phyloP scores from a whole-genome alignment of 306 rosid species.

The Begonia peltatifolia region DNA sequence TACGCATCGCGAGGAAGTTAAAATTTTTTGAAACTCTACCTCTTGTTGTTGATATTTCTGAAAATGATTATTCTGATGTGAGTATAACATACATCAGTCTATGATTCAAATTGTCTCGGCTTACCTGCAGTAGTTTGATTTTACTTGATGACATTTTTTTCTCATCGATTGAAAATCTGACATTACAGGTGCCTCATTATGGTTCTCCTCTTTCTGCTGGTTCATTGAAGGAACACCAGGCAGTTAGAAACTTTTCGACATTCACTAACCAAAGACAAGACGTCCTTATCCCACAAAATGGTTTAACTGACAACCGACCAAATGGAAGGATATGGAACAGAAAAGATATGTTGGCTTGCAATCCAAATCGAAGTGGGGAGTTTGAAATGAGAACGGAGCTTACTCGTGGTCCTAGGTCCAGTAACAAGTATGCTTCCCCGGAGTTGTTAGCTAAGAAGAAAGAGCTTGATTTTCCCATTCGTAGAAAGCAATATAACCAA shows the following conservation, averaged over 20 bases:
- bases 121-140: neutral
- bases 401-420: conserved; percentile 61
- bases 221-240: conserved; percentile 26
- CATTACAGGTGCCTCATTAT: conserved; percentile 23
- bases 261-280: conserved; percentile 21
- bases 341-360: conserved; percentile 28
- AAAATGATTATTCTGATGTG: too few species aligned
- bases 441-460: conserved; percentile 27
- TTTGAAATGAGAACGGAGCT: conserved; percentile 32
- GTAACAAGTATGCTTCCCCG: conserved; percentile 16
- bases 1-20: too few species aligned
- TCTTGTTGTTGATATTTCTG: too few species aligned
- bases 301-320: conserved; percentile 14
- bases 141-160: neutral
- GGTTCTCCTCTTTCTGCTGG: conserved; percentile 28
- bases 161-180: conserved; percentile 6
- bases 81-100: too few species aligned
- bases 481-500: conserved; percentile 45
- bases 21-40: too few species aligned
- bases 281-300: conserved; percentile 10
- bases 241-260: conserved; percentile 26
- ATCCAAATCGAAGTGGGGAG: conserved; percentile 22
- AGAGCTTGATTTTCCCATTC: conserved; percentile 18
- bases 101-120: neutral
- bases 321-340: conserved; percentile 24